Evolutionary conservation across 345 rosid species (phyloP).

Genomic region (Cardiospermum halicacabum): DNA sequence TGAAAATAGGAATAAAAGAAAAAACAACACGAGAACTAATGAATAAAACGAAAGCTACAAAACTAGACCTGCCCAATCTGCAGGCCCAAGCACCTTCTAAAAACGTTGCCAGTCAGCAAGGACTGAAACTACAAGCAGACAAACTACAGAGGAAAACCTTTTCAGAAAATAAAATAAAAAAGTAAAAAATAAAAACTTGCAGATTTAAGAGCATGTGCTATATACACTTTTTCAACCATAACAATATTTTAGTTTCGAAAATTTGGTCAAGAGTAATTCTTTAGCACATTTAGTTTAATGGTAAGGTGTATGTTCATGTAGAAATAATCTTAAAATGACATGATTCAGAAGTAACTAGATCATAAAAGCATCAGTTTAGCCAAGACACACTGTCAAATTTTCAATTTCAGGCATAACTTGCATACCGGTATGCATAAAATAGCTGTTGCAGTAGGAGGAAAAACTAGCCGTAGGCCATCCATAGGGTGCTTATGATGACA

Average conservation of each 20-base stretch:
- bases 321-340: too few species aligned
- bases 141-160: neutral
- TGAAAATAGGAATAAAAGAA: too few species aligned
- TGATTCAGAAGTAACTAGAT: neutral
- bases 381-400: neutral
- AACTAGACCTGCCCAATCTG: neutral
- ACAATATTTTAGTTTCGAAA: neutral
- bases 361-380: neutral
- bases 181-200: too few species aligned
- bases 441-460: slow-evolving; percentile 82
- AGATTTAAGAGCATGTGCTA: too few species aligned
- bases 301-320: too few species aligned
- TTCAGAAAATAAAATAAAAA: too few species aligned
- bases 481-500: slow-evolving; percentile 91
- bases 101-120: neutral
- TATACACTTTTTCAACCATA: neutral
- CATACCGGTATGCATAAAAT: slow-evolving; percentile 60
- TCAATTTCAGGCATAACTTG: slow-evolving; percentile 10
- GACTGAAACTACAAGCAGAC: neutral
- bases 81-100: neutral
- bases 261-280: neutral
- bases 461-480: slow-evolving; percentile 82
- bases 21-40: neutral
- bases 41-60: neutral
- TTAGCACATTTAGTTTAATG: neutral